Evolutionary conservation across 805 yeast genomes (phyloP).

Genomic region (Lipomyces lipofer): DNA sequence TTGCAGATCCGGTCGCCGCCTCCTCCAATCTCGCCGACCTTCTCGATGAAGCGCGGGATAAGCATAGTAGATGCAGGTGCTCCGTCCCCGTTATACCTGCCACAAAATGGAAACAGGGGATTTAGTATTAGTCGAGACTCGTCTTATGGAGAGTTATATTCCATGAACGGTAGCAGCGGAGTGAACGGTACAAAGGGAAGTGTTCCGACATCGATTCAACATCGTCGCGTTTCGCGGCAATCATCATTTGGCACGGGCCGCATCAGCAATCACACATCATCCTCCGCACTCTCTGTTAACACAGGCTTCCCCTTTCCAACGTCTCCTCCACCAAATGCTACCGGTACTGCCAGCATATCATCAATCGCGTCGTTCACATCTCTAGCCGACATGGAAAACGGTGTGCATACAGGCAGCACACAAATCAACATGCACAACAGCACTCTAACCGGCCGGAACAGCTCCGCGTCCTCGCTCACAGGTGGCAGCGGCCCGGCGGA

Average conservation of each 20-base stretch:
- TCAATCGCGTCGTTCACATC: slow-evolving; percentile 29
- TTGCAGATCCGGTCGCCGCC: slow-evolving; percentile 16
- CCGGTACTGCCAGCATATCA: not conserved
- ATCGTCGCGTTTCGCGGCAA: slow-evolving; percentile 19
- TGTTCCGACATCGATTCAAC: slow-evolving; percentile 19
- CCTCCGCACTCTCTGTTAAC: slow-evolving; percentile 8
- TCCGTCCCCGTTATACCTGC: not conserved
- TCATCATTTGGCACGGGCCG: not conserved
- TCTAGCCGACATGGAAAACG: slow-evolving; percentile 2
- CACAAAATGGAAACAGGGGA: not conserved
- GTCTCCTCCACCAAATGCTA: slow-evolving; percentile 4
- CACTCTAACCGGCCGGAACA: not conserved
- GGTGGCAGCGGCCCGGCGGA: slow-evolving; percentile 14
- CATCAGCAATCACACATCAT: not conserved
- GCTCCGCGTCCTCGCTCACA: not conserved
- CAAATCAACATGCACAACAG: slow-evolving; percentile 15
- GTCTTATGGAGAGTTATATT: slow-evolving; percentile 14
- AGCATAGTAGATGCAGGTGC: not conserved
- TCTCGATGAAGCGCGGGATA: slow-evolving; percentile 14
- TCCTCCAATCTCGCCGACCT: slow-evolving; percentile 16
- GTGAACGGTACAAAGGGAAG: slow-evolving; percentile 1
- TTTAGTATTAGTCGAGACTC: slow-evolving; percentile 17
- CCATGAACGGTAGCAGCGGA: slow-evolving; percentile 1
- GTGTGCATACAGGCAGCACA: not conserved
- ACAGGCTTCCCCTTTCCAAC: too few species aligned